Base-by-base conservation (phyloP, 257 asterid genomes). In the Datura wrightii region DNA sequence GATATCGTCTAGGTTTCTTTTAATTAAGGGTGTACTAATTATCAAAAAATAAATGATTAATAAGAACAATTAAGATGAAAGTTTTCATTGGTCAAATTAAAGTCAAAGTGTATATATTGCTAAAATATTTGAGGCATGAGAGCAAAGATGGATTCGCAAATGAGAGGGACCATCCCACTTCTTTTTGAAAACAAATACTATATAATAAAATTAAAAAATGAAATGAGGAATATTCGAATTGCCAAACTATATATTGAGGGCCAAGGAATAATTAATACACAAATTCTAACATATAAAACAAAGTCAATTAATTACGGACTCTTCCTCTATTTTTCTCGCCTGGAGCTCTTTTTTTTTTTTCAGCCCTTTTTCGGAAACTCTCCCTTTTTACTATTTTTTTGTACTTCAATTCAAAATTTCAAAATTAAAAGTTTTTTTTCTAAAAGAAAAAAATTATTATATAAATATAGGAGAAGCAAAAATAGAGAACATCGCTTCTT, bases 171-270 rank as follows among this genome's bases (percentile, higher is more conserved):
- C 60, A 74, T 44, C 39, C 39, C 16, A 1, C 9, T 0, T 1
- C 1, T 8, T 42, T 42, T 70, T 3, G n/a, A 9, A 44, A 44
- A 71, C 4, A 44, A 71, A 42, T 42, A 72, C 19, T 10, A n/a
- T n/a, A n/a, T 46, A 14, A 44, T 44, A 46, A 72, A 71, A 46
- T 46, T 6, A 7, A 44, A 46, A 72, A 72, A 41, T 18, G 5
- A 41, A 19, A 81, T 74, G 85, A 66, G 76, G 60, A 76, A 88
- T 88, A 88, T 88, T 86, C 88, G 44, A 72, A 56, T 81, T 74
- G 90, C 89, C 83, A 71, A 81, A 37, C 86, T 84, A 87, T 80
- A 63, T 58, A 42, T 34, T 31, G 31, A 7, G n/a, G 56, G 70
- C 78, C 84, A 85, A 59, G 19, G 5, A 80, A 82, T 24, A 80